A percentile compares a stretch with the other conserved stretches of the same genome.
These are phyloP conservation scores for Sugiyamaella lignohabitans DNA, from an alignment of 805 yeast species.

Conservation along the genomic window DNA sequence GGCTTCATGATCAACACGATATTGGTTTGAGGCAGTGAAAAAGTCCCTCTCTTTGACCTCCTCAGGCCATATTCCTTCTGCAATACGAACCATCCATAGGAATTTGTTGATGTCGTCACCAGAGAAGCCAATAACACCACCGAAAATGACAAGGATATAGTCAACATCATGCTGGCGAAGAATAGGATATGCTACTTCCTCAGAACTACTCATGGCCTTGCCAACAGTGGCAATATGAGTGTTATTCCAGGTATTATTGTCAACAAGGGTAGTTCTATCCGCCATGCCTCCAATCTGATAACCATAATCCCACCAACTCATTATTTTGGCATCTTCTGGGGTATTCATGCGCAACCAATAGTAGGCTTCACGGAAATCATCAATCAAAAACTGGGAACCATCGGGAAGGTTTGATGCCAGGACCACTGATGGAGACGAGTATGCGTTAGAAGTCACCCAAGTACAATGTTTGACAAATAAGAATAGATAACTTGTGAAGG, in stretches of 20 bases:
- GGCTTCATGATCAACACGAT: conserved; percentile 76
- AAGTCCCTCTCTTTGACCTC: conserved; percentile 80
- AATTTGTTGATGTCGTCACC: conserved; percentile 97
- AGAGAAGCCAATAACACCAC: conserved; percentile 86
- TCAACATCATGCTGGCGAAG: conserved; percentile 90
- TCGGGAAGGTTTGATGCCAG: conserved; percentile 77
- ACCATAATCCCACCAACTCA: conserved; percentile 99
- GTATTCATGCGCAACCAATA: conserved; percentile 99
- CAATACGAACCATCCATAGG: conserved; percentile 96
- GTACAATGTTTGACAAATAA: conserved; percentile 91
- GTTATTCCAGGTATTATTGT: conserved; percentile 98
- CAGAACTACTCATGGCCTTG: conserved; percentile 89
- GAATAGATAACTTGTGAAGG: conserved; percentile 68
- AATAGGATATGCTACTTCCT: conserved; percentile 82
- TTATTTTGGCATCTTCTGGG: conserved; percentile 87
- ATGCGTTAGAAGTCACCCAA: conserved; percentile 93
- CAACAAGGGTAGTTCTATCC: conserved; percentile 95
- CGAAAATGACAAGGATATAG: conserved; percentile 86
- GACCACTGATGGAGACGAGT: conserved; percentile 97
- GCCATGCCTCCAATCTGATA: conserved; percentile 99
- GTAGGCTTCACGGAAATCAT: conserved; percentile 97
- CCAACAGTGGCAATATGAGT: conserved; percentile 99
- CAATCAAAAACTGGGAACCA: conserved; percentile 79
- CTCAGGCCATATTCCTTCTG: conserved; percentile 99
- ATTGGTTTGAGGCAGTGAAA: conserved; percentile 83